Conservation (phyloP, 768 basidiomycete genomes). For the Naganishia onofrii region DNA sequence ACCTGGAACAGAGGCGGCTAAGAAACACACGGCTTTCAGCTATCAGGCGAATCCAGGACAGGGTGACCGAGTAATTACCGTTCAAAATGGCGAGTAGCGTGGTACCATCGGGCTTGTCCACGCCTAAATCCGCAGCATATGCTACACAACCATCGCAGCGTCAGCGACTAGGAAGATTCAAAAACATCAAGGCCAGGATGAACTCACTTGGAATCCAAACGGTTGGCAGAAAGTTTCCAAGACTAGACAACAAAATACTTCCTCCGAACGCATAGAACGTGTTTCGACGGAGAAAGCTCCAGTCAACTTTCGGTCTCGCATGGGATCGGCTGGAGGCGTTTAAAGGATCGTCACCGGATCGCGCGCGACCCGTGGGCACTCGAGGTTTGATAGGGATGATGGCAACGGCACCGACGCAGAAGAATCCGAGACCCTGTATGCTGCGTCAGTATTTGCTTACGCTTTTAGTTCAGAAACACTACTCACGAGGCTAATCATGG, state of each 20-base stretch:
- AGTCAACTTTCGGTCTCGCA: not conserved
- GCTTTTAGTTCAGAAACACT: not conserved
- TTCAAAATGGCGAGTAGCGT: conserved; percentile 47
- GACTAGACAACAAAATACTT: conserved; percentile 39
- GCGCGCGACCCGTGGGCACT: conserved; percentile 35
- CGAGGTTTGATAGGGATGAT: conserved; percentile 42
- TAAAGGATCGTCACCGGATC: not conserved
- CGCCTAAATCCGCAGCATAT: conserved; percentile 40
- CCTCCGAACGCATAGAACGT: conserved; percentile 35
- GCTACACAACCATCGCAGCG: conserved; percentile 23
- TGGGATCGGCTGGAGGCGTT: conserved; percentile 5
- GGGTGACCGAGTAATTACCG: conserved; percentile 26
- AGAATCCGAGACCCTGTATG: conserved; percentile 37
- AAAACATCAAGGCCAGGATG: not conserved
- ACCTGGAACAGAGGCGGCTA: conserved; percentile 47
- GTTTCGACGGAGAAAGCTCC: conserved; percentile 26
- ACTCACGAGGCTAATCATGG: conserved; percentile 42
- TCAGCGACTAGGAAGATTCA: conserved; percentile 11
- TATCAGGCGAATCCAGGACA: not conserved
- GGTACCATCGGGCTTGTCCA: conserved; percentile 39
- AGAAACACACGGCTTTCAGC: not conserved
- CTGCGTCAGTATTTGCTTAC: not conserved
- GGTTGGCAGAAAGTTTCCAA: conserved; percentile 46
- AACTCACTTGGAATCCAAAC: conserved; percentile 42
- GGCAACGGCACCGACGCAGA: conserved; percentile 30